Evolutionary conservation across 805 yeast species (phyloP).

Genomic region (Suhomyces sp.): DNA sequence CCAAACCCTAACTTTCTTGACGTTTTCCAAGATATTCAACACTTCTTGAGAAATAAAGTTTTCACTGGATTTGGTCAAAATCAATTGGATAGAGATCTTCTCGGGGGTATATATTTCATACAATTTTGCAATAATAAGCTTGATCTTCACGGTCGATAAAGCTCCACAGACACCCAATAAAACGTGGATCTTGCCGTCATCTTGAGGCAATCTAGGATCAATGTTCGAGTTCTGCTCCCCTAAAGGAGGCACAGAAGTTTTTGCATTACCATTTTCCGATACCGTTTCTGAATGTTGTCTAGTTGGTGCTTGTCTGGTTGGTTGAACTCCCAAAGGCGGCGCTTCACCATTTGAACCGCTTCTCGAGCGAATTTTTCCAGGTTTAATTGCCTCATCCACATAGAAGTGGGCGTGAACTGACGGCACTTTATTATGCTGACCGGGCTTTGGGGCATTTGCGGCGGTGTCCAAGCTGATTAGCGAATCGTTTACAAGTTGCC

Average conservation of each 20-base stretch:
- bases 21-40: constrained; percentile 34
- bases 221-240: constrained; percentile 46
- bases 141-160: constrained; percentile 48
- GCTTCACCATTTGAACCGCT: constrained; percentile 30
- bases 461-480: constrained; percentile 23
- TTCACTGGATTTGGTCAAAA: constrained; percentile 53
- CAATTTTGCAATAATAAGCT: constrained; percentile 49
- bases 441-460: constrained; percentile 28
- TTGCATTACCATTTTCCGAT: background rate
- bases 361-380: constrained; percentile 33
- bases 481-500: constrained; percentile 9
- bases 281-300: background rate
- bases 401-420: constrained; percentile 79
- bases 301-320: background rate
- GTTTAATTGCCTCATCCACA: constrained; percentile 65
- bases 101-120: constrained; percentile 51
- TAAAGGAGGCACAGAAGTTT: background rate
- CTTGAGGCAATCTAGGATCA: constrained; percentile 63
- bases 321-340: constrained; percentile 8
- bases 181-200: constrained; percentile 55
- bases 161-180: constrained; percentile 61
- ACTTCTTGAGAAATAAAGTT: constrained; percentile 49
- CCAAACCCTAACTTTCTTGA: constrained; percentile 50
- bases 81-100: constrained; percentile 50
- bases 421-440: constrained; percentile 49